Evolutionary conservation across 148 eudicot genomes (phyloP).

Genomic region (Drosera capensis): DNA sequence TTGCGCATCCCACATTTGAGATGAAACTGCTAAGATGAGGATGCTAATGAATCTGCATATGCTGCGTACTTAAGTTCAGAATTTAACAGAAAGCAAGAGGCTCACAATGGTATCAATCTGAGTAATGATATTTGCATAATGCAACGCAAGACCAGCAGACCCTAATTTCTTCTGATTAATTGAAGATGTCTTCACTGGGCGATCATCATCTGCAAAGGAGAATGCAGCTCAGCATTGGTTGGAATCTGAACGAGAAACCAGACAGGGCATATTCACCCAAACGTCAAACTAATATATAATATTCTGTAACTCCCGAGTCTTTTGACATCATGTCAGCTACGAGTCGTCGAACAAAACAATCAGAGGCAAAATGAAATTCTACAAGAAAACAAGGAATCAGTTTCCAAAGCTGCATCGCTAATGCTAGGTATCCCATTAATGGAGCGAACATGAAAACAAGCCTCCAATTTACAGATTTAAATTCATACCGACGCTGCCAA

Average conservation of each 20-base stretch:
- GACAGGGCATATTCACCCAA: neutral
- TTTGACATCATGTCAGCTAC: no score
- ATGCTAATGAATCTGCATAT: no score
- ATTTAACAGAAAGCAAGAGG: constrained; percentile 2
- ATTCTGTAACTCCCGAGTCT: no score
- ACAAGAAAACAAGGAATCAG: no score
- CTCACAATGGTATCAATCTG: constrained; percentile 52
- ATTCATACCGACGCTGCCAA: constrained; percentile 31
- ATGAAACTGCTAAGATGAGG: neutral
- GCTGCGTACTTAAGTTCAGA: neutral
- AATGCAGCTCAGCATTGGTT: constrained; percentile 1
- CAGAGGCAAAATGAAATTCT: no score
- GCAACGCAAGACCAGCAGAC: constrained; percentile 48
- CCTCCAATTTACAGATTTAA: neutral
- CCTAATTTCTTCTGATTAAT: constrained; percentile 27
- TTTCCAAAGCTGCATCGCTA: no score
- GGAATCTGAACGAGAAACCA: neutral
- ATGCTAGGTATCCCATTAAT: no score
- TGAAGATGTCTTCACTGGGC: constrained; percentile 10
- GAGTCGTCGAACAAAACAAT: no score
- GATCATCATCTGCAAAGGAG: constrained; percentile 15
- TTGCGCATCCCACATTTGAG: neutral
- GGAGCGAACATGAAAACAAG: neutral
- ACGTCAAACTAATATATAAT: no score
- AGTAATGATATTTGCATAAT: constrained; percentile 52